Percentiles rank a stretch among this genome's conserved stretches.
Conservation (phyloP, 306 rosid species). For the Cicer yamashitae region DNA sequence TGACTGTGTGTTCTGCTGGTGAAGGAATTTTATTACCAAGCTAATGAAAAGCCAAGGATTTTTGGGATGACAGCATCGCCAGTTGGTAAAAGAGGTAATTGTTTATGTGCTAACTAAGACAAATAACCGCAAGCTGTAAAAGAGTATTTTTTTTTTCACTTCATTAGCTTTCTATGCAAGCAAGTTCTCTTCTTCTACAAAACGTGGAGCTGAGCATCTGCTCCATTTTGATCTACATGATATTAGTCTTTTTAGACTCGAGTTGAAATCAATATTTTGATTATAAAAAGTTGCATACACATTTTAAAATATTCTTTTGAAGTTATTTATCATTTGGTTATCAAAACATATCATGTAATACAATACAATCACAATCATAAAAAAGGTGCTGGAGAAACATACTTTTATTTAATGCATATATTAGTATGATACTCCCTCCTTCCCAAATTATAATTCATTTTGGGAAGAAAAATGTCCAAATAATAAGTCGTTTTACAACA, state of each 20-base stretch:
- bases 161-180: background rate
- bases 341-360: background rate
- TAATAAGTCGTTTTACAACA: too few species aligned
- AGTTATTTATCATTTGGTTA: conserved; percentile 25
- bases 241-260: background rate
- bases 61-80: conserved; percentile 96
- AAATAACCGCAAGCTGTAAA: background rate
- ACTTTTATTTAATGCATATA: conserved; percentile 3
- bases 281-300: background rate
- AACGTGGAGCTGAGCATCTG: background rate
- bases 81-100: conserved; percentile 76
- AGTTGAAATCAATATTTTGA: conserved; percentile 12
- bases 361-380: background rate
- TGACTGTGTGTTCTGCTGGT: conserved; percentile 44
- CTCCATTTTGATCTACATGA: conserved; percentile 2
- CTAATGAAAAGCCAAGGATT: conserved; percentile 77
- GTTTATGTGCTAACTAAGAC: conserved; percentile 33
- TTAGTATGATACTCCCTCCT: background rate
- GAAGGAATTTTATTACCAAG: conserved; percentile 90
- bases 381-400: background rate
- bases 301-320: conserved; percentile 7
- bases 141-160: background rate
- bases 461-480: too few species aligned
- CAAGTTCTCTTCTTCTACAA: background rate
- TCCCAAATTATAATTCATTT: too few species aligned